Evolutionary conservation across 202 grass and related monocot species (phyloP).

Genomic region (Zizania palustris): DNA sequence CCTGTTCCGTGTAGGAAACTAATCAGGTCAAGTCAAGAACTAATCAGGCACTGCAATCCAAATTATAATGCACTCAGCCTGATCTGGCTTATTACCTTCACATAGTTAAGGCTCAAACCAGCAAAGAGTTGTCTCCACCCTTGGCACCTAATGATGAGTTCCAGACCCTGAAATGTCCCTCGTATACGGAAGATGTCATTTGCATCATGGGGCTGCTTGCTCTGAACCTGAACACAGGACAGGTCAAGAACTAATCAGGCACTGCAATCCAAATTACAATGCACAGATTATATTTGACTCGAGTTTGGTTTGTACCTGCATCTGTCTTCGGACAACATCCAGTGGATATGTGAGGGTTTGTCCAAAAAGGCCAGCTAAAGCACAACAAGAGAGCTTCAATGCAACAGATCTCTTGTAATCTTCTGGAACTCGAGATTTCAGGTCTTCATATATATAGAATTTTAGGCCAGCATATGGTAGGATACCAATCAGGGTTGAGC

Average conservation of each 20-base stretch:
- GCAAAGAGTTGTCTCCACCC: constrained; percentile 78
- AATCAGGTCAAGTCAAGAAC: no score
- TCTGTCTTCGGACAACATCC: constrained; percentile 83
- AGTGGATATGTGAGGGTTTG: constrained; percentile 82
- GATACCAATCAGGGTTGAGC: constrained; percentile 66
- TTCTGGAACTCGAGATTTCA: constrained; percentile 67
- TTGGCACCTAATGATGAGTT: constrained; percentile 52
- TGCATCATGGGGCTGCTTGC: constrained; percentile 44
- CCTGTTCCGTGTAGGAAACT: no score
- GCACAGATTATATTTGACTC: constrained; percentile 16
- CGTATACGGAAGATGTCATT: constrained; percentile 45
- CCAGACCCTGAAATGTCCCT: constrained; percentile 62
- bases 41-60: no score
- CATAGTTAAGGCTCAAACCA: constrained; percentile 84
- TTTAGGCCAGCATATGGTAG: constrained; percentile 84
- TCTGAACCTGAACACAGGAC: constrained; percentile 60
- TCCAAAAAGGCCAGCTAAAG: constrained; percentile 82
- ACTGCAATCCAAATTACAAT: neutral
- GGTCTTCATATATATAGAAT: constrained; percentile 82
- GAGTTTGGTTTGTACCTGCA: constrained; percentile 57
- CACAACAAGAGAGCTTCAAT: constrained; percentile 74
- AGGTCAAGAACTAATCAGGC: constrained; percentile 13
- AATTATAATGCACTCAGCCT: no score
- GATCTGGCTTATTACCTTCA: constrained; percentile 55
- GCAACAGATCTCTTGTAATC: constrained; percentile 72